These are phyloP conservation scores for Alternaria infectoria DNA, from an alignment of 2,329 filamentous ascomycete species.

Conservation along the genomic window DNA sequence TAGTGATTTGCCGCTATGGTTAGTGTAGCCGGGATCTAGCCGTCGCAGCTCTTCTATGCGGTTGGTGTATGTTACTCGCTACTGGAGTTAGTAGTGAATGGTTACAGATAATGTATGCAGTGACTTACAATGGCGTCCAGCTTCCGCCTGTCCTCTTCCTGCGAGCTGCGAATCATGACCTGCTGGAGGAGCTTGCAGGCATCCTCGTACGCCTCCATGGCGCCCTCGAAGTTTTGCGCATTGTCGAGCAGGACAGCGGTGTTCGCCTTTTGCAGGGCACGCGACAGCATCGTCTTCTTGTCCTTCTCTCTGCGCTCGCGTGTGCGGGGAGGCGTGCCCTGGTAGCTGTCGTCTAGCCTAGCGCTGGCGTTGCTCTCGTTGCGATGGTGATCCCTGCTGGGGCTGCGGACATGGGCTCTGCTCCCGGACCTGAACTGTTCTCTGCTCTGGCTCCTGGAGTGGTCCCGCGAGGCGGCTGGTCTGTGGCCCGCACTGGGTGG, in stretches of 20 bases:
- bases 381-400: constrained; percentile 28
- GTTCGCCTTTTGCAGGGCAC: constrained; percentile 92
- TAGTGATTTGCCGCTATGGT: constrained; percentile 71
- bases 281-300: constrained; percentile 95
- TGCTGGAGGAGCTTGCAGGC: constrained; percentile 87
- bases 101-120: neutral
- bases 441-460: constrained; percentile 29
- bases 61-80: constrained; percentile 89
- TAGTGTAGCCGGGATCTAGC: constrained; percentile 64
- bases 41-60: constrained; percentile 86
- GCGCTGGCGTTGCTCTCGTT: constrained; percentile 43
- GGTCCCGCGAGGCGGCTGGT: constrained; percentile 22
- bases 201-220: constrained; percentile 87
- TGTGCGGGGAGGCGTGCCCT: constrained; percentile 45
- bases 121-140: constrained; percentile 86
- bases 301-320: constrained; percentile 56
- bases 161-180: constrained; percentile 83
- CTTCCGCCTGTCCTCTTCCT: constrained; percentile 86
- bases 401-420: constrained; percentile 5
- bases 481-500: constrained; percentile 28
- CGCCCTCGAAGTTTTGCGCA: constrained; percentile 91
- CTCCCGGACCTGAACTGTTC: constrained; percentile 25
- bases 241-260: constrained; percentile 95
- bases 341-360: constrained; percentile 40
- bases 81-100: constrained; percentile 18